A percentile compares a stretch with the other conserved stretches of the same genome.
Conservation (phyloP, 2,329 filamentous ascomycete genomes). For the Periconia sp. region DNA sequence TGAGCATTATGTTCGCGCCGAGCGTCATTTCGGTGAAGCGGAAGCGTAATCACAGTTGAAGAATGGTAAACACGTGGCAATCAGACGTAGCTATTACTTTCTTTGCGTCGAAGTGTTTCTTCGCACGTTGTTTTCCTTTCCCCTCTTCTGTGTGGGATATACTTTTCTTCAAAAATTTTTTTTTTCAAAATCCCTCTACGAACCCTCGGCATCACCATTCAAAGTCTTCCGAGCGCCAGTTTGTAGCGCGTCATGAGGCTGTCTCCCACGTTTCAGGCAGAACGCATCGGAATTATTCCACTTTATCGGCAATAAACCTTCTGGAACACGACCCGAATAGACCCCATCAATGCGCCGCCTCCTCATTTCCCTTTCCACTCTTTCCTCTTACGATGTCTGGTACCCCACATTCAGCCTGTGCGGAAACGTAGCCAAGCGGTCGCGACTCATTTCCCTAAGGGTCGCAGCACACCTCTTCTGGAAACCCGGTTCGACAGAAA, state of each 20-base stretch:
- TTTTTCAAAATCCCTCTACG: no score
- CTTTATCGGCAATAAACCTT: slow-evolving; percentile 17
- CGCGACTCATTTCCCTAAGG: not conserved
- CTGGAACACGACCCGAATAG: slow-evolving; percentile 13
- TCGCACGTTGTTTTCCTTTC: not conserved
- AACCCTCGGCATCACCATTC: not conserved
- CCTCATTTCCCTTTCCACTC: slow-evolving; percentile 5
- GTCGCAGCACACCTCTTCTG: not conserved
- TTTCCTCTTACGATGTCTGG: slow-evolving; percentile 1
- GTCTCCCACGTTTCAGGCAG: slow-evolving; percentile 17
- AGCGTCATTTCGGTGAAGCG: slow-evolving; percentile 8
- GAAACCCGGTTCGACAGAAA: not conserved
- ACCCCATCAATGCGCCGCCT: slow-evolving; percentile 11
- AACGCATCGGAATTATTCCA: slow-evolving; percentile 8
- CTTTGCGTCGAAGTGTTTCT: not conserved
- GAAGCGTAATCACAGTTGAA: not conserved
- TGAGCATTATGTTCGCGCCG: not conserved
- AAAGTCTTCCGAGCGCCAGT: not conserved
- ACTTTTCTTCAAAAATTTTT: not conserved
- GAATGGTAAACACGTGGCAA: not conserved
- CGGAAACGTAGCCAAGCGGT: slow-evolving; percentile 3
- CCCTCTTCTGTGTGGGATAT: not conserved
- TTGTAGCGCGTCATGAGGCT: slow-evolving; percentile 3
- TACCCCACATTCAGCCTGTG: slow-evolving; percentile 15
- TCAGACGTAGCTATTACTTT: not conserved